These are phyloP conservation scores for Mycena galopus DNA, from an alignment of 768 basidiomycete species.

Conservation along the genomic window DNA sequence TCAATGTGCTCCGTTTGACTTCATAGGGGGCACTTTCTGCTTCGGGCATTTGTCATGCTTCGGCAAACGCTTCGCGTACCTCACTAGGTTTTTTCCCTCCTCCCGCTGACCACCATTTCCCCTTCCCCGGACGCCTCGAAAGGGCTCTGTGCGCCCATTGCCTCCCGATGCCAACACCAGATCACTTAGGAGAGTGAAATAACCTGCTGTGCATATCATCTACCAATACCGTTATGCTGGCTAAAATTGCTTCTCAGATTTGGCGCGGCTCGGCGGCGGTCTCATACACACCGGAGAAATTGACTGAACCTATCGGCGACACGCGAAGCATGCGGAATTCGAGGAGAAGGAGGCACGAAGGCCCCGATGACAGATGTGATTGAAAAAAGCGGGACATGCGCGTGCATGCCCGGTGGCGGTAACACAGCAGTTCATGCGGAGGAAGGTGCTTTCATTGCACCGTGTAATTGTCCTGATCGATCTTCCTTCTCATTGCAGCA, in stretches of 20 bases:
- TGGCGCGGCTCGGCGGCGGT: constrained; percentile 88
- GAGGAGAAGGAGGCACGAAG: constrained; percentile 95
- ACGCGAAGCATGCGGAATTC: constrained; percentile 97
- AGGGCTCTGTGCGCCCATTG: no score
- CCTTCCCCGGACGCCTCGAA: no score
- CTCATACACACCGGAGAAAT: constrained; percentile 85
- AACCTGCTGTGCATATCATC: constrained; percentile 75
- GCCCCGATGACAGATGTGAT: constrained; percentile 80
- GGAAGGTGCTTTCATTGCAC: no score
- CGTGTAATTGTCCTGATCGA: no score
- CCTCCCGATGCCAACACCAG: no score
- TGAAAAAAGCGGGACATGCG: constrained; percentile 86
- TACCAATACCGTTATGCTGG: background rate
- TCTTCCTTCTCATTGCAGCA: no score
- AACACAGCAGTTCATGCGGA: constrained; percentile 64
- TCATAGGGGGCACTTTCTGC: no score
- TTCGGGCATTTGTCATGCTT: no score
- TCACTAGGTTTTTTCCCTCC: no score
- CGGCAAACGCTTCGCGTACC: no score
- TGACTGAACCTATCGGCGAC: constrained; percentile 97
- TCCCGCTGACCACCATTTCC: no score
- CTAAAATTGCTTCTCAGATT: constrained; percentile 67
- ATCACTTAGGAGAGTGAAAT: constrained; percentile 96
- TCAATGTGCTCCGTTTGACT: no score
- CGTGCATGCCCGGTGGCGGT: constrained; percentile 70